These are phyloP conservation scores for Boletellus emodensis DNA, from an alignment of 768 basidiomycete species.

Conservation along the genomic window DNA sequence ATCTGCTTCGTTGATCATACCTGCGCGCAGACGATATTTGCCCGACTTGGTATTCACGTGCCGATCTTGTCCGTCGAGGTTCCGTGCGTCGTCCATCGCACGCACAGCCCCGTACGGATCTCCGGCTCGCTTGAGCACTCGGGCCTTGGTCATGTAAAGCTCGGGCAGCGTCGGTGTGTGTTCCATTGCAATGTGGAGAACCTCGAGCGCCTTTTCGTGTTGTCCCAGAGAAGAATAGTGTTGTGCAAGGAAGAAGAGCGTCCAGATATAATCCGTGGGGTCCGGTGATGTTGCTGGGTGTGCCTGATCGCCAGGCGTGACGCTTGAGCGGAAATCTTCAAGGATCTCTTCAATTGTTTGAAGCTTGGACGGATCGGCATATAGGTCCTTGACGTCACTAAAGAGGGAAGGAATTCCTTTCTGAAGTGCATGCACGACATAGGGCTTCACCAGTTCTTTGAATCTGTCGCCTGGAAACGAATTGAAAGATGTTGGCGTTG, in stretches of 20 bases:
- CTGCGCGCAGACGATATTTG: conserved; percentile 86
- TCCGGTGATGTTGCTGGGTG: conserved; percentile 28
- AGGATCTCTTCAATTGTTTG: conserved; percentile 65
- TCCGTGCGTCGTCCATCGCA: conserved; percentile 74
- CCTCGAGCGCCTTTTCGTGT: conserved; percentile 46
- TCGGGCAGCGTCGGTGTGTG: conserved; percentile 97
- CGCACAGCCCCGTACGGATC: conserved; percentile 72
- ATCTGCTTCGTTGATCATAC: conserved; percentile 71
- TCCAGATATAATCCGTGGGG: conserved; percentile 89
- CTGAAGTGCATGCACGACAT: conserved; percentile 64
- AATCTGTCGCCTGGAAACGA: conserved; percentile 58
- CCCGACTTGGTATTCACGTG: conserved; percentile 92
- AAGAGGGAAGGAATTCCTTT: conserved; percentile 94
- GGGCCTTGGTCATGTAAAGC: conserved; percentile 74
- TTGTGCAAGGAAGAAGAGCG: conserved; percentile 91
- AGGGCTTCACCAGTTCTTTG: conserved; percentile 55
- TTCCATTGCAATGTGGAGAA: conserved; percentile 60
- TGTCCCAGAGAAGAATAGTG: conserved; percentile 68
- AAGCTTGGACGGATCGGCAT: conserved; percentile 61
- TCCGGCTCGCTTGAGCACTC: conserved; percentile 82
- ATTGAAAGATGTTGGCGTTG: not conserved
- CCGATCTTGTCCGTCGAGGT: conserved; percentile 89
- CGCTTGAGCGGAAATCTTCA: conserved; percentile 42
- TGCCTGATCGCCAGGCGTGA: conserved; percentile 35
- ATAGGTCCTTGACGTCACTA: conserved; percentile 85